Evolutionary conservation across 140 eudicot genomes (phyloP), one percentile per base, ranked within the genome.

Genomic region (Senecio squalidus): DNA sequence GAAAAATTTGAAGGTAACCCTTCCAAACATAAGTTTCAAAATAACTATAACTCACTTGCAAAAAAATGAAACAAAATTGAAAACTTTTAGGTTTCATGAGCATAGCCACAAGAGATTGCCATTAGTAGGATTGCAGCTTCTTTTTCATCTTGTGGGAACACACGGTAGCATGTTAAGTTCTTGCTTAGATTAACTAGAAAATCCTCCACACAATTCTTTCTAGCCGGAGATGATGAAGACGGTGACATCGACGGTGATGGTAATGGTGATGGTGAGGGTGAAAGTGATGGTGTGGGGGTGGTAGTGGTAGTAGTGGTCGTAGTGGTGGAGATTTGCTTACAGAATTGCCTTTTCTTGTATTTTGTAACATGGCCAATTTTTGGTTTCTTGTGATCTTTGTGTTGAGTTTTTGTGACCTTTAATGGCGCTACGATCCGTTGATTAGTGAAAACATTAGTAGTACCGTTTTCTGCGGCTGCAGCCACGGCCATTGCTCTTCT

Each of bases 81-180:
- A 15, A 7, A 61, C 15, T 17, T 14, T 44, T 27, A 45, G 22
- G 58, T 55, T 46, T 71, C 78, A 66, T 71, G 82, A 67, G 76
- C 69, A 53, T 71, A 68, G 64, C 86, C 82, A 75, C 79, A 80
- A 14, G 86, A 80, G 55, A 80, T 56, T 30, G 82, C 79, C 86
- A 80, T 80, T 48, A 80, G 67, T 43, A 80, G 82, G 48, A 80
- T 80, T 71, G 86, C 86, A 17, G 86, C 86, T 63, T 80, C 86
- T 46, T 75, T 69, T 54, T 80, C 86, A 39, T 80, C 86, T 58
- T 55, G 78, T 33, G 82, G 79, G 27, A 76, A 67, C 6, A 76
- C 76, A 9, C 44, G 56, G 21, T 56, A 49, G 51, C 31, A 26
- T 9, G 69, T 26, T 60, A 72, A 71, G 57, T 76, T 71, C 58